phyloP scores from a whole-genome alignment of 306 rosid genomes.

The Aeschynomene evenia region DNA sequence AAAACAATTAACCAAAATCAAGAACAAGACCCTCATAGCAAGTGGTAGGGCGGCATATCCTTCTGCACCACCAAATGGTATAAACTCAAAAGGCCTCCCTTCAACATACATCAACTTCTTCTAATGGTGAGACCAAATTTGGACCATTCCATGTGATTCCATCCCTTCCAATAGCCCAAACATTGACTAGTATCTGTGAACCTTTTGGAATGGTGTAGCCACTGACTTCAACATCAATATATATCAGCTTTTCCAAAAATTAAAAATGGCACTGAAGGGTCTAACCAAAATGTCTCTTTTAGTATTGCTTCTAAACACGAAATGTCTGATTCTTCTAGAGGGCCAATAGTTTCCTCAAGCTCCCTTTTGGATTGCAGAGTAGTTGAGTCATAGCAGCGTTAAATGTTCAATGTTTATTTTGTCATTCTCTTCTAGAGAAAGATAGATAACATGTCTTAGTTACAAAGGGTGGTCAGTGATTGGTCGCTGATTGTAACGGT shows the following conservation, averaged over 20 bases:
- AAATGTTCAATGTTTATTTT: not conserved
- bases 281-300: constrained; percentile 48
- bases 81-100: constrained; percentile 42
- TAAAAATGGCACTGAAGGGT: constrained; percentile 36
- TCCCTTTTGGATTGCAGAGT: constrained; percentile 41
- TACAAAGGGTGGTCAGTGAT: too few species aligned
- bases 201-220: constrained; percentile 44
- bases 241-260: constrained; percentile 44
- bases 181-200: constrained; percentile 41
- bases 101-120: constrained; percentile 29
- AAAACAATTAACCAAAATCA: constrained; percentile 45
- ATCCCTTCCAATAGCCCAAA: constrained; percentile 37
- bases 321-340: constrained; percentile 45
- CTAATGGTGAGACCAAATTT: constrained; percentile 31
- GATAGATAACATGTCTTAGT: constrained; percentile 33
- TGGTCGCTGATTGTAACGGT: too few species aligned
- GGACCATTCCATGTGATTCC: constrained; percentile 36
- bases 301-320: constrained; percentile 49
- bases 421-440: constrained; percentile 1
- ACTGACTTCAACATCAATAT: constrained; percentile 30
- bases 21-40: constrained; percentile 35
- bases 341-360: constrained; percentile 39
- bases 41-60: constrained; percentile 39
- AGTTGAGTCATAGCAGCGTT: constrained; percentile 45
- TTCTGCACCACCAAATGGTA: constrained; percentile 40